Evolutionary conservation across 805 yeast genomes (phyloP), one percentile per base, ranked within the genome.

Genomic region (Sungouiella blattae): DNA sequence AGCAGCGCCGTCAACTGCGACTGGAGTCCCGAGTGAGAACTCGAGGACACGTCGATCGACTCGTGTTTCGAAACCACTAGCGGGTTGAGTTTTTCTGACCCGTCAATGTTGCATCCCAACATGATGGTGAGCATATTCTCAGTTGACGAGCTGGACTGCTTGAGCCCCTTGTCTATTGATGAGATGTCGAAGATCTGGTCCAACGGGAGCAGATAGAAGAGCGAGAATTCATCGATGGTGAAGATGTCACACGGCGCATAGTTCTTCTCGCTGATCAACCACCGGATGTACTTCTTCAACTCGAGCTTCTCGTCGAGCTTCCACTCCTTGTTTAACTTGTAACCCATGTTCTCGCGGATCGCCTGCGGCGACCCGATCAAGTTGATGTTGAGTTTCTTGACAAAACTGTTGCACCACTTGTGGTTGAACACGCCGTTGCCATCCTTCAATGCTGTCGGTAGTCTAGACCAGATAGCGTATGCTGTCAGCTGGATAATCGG

Each of bases 401-500:
- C 49, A 55, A 74, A 66, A 53, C 71, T 55, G 55, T 59, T 62
- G 45, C 80, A 71, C 86, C 86, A 80, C 43, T 78, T 77, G 41
- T 75, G 77, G 28, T 73, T 71, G 47, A 80, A 80, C n/a, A 77
- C 69, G 4, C 85, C 85, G 42, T 71, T 76, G 0, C 85, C 85
- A 40, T 77, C 82, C 46, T 76, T 73, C 38, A 67, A 66, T 14
- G 63, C 59, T 1, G 66, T 56, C 0, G 85, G 83, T 4, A 79
- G 58, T 33, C 75, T 62, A 32, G 73, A 76, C 86, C 86, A 80
- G 20, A 80, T 73, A 6, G 78, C 71, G 28, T 71, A 67, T 3
- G 86, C 83, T 2, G 85, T 75, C 52, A 73, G 75, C 45, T 77
- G 80, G 25, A 80, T 66, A 12, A 78, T 76, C 1, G 83, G 83